A percentile compares a stretch with the other conserved stretches of the same genome.
Conservation (phyloP, 2,329 filamentous ascomycete genomes). For the Aaosphaeria arxii region DNA sequence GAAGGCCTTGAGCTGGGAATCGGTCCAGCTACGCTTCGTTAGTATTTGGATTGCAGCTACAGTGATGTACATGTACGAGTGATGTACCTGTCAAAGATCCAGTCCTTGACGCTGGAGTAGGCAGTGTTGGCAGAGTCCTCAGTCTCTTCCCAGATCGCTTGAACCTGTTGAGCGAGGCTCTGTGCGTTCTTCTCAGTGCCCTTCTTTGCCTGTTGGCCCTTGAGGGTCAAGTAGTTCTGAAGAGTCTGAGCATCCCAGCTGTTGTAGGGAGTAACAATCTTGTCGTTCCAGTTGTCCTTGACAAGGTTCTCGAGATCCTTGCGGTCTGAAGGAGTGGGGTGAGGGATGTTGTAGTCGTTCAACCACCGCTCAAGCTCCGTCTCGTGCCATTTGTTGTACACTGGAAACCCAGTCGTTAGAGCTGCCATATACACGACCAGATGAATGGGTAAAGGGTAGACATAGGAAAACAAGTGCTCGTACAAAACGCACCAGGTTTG, state of each 20-base stretch:
- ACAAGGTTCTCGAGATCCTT: constrained; percentile 93
- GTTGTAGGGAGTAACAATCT: constrained; percentile 72
- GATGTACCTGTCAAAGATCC: constrained; percentile 78
- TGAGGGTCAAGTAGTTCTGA: constrained; percentile 63
- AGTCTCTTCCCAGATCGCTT: constrained; percentile 72
- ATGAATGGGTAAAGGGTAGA: not conserved
- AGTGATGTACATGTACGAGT: not conserved
- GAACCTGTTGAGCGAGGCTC: constrained; percentile 66
- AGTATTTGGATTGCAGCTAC: constrained; percentile 21
- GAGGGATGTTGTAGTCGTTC: constrained; percentile 84
- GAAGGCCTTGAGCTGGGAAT: constrained; percentile 91
- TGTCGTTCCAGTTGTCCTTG: constrained; percentile 81
- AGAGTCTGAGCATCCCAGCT: constrained; percentile 72
- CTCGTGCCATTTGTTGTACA: constrained; percentile 98
- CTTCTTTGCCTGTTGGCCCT: constrained; percentile 68
- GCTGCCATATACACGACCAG: constrained; percentile 12
- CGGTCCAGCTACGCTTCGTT: constrained; percentile 68
- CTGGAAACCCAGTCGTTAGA: constrained; percentile 47
- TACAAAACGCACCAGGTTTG: constrained; percentile 68
- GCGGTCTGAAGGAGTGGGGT: constrained; percentile 85
- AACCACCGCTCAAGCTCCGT: constrained; percentile 97
- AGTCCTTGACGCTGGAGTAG: constrained; percentile 73
- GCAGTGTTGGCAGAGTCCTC: constrained; percentile 73
- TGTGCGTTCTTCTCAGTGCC: constrained; percentile 67
- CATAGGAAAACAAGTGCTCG: constrained; percentile 4